Base-by-base conservation (phyloP, 2,329 filamentous ascomycete species). In the Eurotiales sp. region DNA sequence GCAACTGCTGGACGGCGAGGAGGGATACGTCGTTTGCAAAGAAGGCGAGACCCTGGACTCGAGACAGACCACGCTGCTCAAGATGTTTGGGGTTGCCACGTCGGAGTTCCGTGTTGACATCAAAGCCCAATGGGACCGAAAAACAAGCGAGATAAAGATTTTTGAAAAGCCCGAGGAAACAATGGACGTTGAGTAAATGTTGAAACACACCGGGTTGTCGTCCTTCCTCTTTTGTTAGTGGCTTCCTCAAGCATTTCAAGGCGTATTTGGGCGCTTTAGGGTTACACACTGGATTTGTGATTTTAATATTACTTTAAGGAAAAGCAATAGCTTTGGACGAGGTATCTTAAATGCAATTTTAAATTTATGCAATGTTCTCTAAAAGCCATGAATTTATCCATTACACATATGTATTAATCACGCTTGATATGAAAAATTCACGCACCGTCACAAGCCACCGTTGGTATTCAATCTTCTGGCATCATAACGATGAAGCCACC, bases 11-110 rank as follows among this genome's bases (percentile, higher is more conserved):
- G 66, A 66, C 23, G 68, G 59, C 1, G 61, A 71, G 60, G 78
- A 78, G 45, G 76, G 77, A 21, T 95, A 91, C 67, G 79, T 79
- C 8, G 84, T 99, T 45, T 97, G 92, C 75, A 84, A 84, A 64
- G 85, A 90, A 70, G 93, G 92, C 10, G 83, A 96, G 66, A 79
- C 84, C 40, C 74, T 99, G 59, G 91, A 96, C 72, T 91, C 88
- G 59, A 82, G 92, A 62, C 93, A 99, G 79, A 96, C 93, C 52
- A 86, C 90, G 58, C 75, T 99, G 65, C 72, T 99, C 71, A 97
- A 97, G 82, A 79, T 96, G 63, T 97, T 99, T 73, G 87, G 90
- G 48, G 83, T 96, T 52, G 89, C 88, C 56, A 83, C 93, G 72
- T 88, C 90, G 53, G 90, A 97, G 75, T 99, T 99, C 76, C 85